A percentile compares a stretch with the other conserved stretches of the same genome.
phyloP scores from a whole-genome alignment of 78 protist species.

The slime mould (Dictyostelium discoideum) region DNA sequence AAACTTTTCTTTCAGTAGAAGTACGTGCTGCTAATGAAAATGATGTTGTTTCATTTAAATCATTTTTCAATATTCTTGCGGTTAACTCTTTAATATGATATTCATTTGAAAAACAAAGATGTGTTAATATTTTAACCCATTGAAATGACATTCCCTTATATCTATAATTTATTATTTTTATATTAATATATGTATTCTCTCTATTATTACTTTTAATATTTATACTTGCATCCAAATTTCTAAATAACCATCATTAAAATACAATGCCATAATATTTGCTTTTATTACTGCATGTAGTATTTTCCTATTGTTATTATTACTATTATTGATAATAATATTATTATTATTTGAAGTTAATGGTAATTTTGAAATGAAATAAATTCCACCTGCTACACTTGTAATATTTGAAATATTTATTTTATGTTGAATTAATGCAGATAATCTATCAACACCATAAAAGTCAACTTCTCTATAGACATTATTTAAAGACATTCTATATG shows the following conservation, averaged over 20 bases:
- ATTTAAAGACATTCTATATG: background rate
- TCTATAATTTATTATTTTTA: background rate
- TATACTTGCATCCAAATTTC: slow-evolving; percentile 1
- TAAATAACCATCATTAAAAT: background rate
- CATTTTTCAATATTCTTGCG: background rate
- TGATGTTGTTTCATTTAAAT: slow-evolving; percentile 14
- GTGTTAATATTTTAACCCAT: slow-evolving; percentile 7
- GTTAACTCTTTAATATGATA: background rate
- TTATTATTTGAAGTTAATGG: background rate
- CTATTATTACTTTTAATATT: too few relatives aligned
- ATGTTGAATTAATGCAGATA: background rate
- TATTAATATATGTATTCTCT: background rate
- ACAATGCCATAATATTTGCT: slow-evolving; percentile 16
- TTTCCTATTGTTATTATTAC: background rate
- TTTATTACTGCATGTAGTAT: background rate
- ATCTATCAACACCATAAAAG: slow-evolving; percentile 18
- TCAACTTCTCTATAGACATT: slow-evolving; percentile 3
- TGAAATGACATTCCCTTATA: slow-evolving; percentile 50
- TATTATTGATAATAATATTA: background rate
- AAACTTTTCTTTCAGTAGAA: background rate
- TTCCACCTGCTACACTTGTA: background rate
- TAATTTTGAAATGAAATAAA: background rate
- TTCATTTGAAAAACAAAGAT: background rate
- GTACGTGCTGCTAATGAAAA: background rate
- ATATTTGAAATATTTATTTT: background rate